A percentile compares a stretch with the other conserved stretches of the same genome.
phyloP scores from a whole-genome alignment of 2,329 filamentous ascomycete genomes.

The Seiridium unicorne region DNA sequence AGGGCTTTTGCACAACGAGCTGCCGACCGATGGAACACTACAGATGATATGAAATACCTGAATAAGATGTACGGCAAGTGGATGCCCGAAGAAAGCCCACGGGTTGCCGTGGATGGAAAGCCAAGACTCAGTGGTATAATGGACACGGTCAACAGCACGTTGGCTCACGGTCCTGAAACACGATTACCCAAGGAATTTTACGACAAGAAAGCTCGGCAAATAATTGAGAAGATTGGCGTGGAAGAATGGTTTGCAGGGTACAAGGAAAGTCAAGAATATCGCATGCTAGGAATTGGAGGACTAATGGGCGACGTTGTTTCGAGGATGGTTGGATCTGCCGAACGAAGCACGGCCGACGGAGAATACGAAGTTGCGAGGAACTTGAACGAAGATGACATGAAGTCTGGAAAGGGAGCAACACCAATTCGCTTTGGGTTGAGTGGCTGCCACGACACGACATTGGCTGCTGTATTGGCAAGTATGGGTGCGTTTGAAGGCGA shows the following conservation, averaged over 20 bases:
- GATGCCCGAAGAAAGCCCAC: conserved; percentile 71
- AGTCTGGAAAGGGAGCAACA: conserved; percentile 32
- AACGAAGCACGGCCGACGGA: conserved; percentile 53
- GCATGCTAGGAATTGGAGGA: conserved; percentile 81
- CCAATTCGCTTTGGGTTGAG: conserved; percentile 73
- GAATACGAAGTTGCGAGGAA: conserved; percentile 43
- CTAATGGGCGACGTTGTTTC: conserved; percentile 81
- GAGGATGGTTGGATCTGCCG: conserved; percentile 68
- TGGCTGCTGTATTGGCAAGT: conserved; percentile 75
- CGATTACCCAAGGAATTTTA: conserved; percentile 85
- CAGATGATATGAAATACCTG: conserved; percentile 80
- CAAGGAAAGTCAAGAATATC: conserved; percentile 79
- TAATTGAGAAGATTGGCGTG: conserved; percentile 72
- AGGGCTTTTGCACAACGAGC: conserved; percentile 71
- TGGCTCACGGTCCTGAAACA: conserved; percentile 79
- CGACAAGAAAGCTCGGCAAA: conserved; percentile 65
- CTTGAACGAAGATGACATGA: conserved; percentile 24
- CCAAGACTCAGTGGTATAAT: conserved; percentile 87
- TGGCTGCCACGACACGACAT: conserved; percentile 91
- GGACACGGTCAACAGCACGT: conserved; percentile 88
- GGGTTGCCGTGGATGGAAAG: conserved; percentile 78
- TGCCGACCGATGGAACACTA: conserved; percentile 71
- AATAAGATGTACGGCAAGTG: conserved; percentile 76
- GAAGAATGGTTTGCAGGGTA: conserved; percentile 96
- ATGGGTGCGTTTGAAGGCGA: conserved; percentile 73